These are phyloP conservation scores for Gossypium ekmanianum DNA, from an alignment of 345 rosid genomes.

Conservation along the genomic window DNA sequence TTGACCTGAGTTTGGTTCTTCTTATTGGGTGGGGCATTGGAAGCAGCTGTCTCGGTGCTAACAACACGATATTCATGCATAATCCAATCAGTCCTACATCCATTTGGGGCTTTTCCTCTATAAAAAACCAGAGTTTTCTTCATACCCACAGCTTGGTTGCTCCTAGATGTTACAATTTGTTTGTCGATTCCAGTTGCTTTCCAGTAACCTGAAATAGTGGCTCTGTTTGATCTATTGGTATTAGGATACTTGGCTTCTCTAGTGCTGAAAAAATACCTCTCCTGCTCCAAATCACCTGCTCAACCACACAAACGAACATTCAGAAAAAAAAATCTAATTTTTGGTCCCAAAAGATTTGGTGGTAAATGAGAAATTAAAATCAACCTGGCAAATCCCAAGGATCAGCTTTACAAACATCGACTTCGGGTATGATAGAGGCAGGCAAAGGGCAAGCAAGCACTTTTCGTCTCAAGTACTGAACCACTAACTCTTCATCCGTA, in stretches of 20 bases:
- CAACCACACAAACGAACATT: background rate
- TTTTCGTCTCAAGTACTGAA: slow-evolving; percentile 67
- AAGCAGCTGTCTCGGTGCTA: slow-evolving; percentile 8
- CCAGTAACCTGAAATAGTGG: slow-evolving; percentile 88
- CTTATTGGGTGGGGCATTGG: background rate
- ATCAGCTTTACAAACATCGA: slow-evolving; percentile 82
- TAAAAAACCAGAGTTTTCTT: slow-evolving; percentile 95
- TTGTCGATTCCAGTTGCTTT: slow-evolving; percentile 91
- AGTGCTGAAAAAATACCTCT: slow-evolving; percentile 92
- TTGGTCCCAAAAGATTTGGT: background rate
- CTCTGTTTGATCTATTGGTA: slow-evolving; percentile 83
- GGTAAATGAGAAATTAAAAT: background rate
- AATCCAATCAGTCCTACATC: slow-evolving; percentile 86
- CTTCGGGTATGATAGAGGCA: slow-evolving; percentile 81
- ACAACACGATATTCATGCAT: slow-evolving; percentile 92
- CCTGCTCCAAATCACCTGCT: slow-evolving; percentile 74
- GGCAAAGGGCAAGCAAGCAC: slow-evolving; percentile 66
- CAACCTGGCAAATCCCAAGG: slow-evolving; percentile 97
- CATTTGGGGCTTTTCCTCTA: slow-evolving; percentile 85
- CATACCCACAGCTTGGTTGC: slow-evolving; percentile 64
- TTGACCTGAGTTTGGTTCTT: background rate
- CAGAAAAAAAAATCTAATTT: background rate
- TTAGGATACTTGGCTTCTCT: slow-evolving; percentile 85
- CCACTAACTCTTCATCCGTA: slow-evolving; percentile 82
- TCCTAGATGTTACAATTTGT: slow-evolving; percentile 54